Conservation (phyloP, 164 flowering plant species). For the Brasenia schreberi region DNA sequence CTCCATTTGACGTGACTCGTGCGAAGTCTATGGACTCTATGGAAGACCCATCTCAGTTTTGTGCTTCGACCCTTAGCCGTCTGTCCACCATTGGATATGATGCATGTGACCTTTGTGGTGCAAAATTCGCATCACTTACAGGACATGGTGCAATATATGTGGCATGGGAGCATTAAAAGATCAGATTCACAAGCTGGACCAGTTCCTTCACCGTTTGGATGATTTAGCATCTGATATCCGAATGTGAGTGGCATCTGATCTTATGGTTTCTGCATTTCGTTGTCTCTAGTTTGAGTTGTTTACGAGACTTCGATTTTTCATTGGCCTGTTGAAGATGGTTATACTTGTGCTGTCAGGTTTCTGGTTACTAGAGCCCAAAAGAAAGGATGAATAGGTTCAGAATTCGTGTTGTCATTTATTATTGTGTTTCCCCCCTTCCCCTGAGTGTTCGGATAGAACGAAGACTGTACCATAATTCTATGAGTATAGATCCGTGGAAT, state of each 20-base stretch:
- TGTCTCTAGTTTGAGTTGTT: neutral
- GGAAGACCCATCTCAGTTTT: constrained; percentile 97
- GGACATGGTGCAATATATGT: constrained; percentile 92
- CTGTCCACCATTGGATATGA: constrained; percentile 95
- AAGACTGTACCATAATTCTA: too few relatives aligned
- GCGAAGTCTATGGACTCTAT: constrained; percentile 89
- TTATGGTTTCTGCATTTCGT: neutral
- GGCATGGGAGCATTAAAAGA: constrained; percentile 98
- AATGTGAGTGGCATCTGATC: too few relatives aligned
- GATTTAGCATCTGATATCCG: constrained; percentile 10
- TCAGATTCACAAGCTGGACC: constrained; percentile 75
- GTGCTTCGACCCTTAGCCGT: constrained; percentile 94
- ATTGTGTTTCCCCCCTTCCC: too few relatives aligned
- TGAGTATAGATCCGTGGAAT: too few relatives aligned
- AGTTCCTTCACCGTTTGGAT: constrained; percentile 93
- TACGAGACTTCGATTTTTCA: neutral
- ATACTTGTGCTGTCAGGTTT: too few relatives aligned
- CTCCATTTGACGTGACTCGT: too few relatives aligned
- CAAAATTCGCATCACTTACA: constrained; percentile 87
- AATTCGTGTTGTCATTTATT: too few relatives aligned
- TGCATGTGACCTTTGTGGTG: constrained; percentile 96
- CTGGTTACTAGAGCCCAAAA: too few relatives aligned
- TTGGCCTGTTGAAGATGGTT: too few relatives aligned
- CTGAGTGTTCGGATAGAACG: too few relatives aligned
- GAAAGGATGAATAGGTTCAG: too few relatives aligned